phyloP scores from a whole-genome alignment of 805 yeast genomes.

The Yarrowia sp. region DNA sequence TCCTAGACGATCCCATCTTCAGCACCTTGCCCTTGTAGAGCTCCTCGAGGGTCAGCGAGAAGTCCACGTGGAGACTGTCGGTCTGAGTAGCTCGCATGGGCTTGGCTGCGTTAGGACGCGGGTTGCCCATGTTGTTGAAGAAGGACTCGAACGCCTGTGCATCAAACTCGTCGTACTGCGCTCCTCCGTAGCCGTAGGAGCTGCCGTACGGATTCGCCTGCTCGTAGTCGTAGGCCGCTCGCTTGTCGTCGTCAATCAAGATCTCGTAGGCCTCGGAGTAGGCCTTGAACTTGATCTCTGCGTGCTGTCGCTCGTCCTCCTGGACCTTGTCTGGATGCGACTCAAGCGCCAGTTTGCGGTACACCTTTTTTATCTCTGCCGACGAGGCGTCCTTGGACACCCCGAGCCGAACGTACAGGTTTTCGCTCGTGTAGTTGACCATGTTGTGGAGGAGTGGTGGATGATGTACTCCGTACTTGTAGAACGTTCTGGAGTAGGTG shows the following conservation, averaged over 20 bases:
- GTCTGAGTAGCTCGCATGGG: conserved; percentile 40
- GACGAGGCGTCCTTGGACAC: conserved; percentile 62
- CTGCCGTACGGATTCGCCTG: conserved; percentile 36
- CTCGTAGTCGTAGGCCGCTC: conserved; percentile 41
- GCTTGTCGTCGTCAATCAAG: conserved; percentile 56
- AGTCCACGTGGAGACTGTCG: conserved; percentile 63
- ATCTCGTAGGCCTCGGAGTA: conserved; percentile 83
- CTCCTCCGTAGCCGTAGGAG: conserved; percentile 41
- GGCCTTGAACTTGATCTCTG: conserved; percentile 80
- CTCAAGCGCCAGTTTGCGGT: conserved; percentile 74
- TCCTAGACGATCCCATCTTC: conserved; percentile 68
- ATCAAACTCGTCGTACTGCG: conserved; percentile 49
- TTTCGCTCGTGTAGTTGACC: conserved; percentile 29
- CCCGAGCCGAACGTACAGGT: conserved; percentile 65
- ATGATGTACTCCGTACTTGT: too few relatives aligned
- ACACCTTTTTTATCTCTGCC: conserved; percentile 77
- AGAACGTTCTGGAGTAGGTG: too few relatives aligned
- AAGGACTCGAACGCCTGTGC: conserved; percentile 69
- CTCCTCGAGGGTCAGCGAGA: conserved; percentile 68
- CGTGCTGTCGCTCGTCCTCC: conserved; percentile 61
- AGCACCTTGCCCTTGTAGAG: conserved; percentile 77
- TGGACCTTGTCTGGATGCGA: conserved; percentile 88
- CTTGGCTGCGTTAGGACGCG: conserved; percentile 15
- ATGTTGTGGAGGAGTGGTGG: neutral
- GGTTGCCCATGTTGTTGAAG: conserved; percentile 7